Conservation (phyloP, 2,329 filamentous ascomycete species). For the Hypoxylon rubiginosum region DNA sequence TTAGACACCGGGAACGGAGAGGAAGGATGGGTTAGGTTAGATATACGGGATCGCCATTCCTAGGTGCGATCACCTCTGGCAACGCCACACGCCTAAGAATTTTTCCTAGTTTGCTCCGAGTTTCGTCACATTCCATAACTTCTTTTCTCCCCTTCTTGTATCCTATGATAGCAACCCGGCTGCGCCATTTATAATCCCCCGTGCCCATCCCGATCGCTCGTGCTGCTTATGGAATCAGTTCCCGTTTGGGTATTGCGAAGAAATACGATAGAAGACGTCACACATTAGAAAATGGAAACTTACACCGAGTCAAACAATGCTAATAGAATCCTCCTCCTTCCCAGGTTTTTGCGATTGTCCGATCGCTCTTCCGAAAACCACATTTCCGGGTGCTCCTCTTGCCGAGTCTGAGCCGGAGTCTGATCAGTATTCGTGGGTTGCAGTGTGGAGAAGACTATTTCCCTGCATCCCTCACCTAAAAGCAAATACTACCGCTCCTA, state of each 20-base stretch:
- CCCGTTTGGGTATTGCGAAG: slow-evolving; percentile 23
- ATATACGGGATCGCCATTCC: slow-evolving; percentile 45
- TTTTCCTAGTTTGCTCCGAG: slow-evolving; percentile 41
- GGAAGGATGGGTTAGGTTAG: slow-evolving; percentile 37
- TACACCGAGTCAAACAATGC: slow-evolving; percentile 46
- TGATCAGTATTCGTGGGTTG: slow-evolving; percentile 42
- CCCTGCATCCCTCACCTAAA: slow-evolving; percentile 48
- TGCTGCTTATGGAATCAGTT: slow-evolving; percentile 26
- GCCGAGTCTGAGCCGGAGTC: slow-evolving; percentile 25
- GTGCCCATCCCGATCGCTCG: slow-evolving; percentile 15
- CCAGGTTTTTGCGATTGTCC: slow-evolving; percentile 48
- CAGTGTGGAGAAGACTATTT: slow-evolving; percentile 48
- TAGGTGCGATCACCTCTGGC: slow-evolving; percentile 49
- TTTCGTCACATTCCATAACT: slow-evolving; percentile 42
- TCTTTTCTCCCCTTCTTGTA: slow-evolving; percentile 13
- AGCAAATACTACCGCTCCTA: slow-evolving; percentile 40
- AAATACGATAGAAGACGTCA: slow-evolving; percentile 11
- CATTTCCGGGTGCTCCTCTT: slow-evolving; percentile 33
- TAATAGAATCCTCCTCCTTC: slow-evolving; percentile 49
- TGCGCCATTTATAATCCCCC: slow-evolving; percentile 44
- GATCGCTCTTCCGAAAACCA: slow-evolving; percentile 43
- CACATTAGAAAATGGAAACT: slow-evolving; percentile 48
- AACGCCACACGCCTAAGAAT: slow-evolving; percentile 46
- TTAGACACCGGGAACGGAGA: slow-evolving; percentile 18
- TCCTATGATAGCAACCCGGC: background rate